Percentiles rank a stretch among this genome's conserved stretches.
Evolutionary conservation across 108 stramenopile genomes (phyloP).

Genomic region (Pseudonitzschia multiseries): DNA sequence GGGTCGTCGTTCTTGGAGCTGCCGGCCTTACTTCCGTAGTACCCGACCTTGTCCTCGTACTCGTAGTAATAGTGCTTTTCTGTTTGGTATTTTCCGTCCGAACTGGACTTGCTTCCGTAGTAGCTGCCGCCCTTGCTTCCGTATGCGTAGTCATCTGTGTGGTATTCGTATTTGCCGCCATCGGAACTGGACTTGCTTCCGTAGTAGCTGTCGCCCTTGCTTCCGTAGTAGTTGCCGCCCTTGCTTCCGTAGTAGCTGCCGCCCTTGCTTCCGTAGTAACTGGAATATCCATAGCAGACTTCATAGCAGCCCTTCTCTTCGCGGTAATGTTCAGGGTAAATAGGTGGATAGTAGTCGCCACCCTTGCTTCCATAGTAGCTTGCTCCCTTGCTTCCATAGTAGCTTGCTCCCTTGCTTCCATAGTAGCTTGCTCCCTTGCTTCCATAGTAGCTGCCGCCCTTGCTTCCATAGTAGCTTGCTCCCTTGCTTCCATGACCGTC

Average conservation of each 20-base stretch:
- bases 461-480: background rate
- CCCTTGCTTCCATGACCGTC: background rate
- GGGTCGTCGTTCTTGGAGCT: background rate
- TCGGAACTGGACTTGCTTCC: background rate
- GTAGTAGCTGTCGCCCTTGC: background rate
- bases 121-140: background rate
- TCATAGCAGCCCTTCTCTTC: background rate
- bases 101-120: background rate
- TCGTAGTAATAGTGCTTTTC: too few species aligned
- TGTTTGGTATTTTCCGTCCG: too few species aligned
- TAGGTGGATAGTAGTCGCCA: background rate
- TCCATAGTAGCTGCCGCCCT: background rate
- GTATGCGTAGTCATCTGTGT: background rate
- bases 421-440: too few species aligned
- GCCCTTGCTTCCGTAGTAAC: constrained; percentile 1
- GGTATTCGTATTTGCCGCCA: background rate
- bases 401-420: background rate
- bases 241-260: background rate
- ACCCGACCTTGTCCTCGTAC: background rate
- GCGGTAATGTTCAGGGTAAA: background rate
- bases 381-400: background rate
- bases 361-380: background rate
- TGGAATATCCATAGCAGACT: background rate
- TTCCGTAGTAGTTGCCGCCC: background rate
- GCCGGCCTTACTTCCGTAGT: background rate